Base-by-base conservation (phyloP, 345 rosid species). In the Lepidium sativum region DNA sequence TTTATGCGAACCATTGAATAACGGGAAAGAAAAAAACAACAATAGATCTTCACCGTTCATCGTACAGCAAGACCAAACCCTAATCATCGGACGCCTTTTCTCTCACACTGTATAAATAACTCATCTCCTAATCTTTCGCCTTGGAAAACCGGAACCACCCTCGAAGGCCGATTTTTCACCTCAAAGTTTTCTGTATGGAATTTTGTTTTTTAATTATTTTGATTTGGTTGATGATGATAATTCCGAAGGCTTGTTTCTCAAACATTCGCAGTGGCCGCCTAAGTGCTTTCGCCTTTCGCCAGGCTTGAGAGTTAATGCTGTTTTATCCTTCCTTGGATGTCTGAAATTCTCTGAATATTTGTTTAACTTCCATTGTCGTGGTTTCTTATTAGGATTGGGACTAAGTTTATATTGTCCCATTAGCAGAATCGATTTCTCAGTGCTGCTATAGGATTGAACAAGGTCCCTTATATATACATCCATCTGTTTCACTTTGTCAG, bases 261-360 rank as follows among this genome's bases (percentile, higher is more conserved):
- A 78, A 81, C 92, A 86, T 86, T 88, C 82, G 88, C 96, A 88
- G 96, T 84, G 78, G 92, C 92, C 78, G 78, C 56, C 70, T 68
- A 68, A 74, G 70, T 41, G 42, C 55, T 67, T 73, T 67, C 72
- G 72, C 66, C 72, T 66, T 67, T 67, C 54, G 71, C 63, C 44
- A 33, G 71, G 71, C 63, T 67, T 67, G 71, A 67, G 73, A 69
- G 73, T 14, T 69, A 4, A 49, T 69, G 73, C 61, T 60, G 73
- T 3, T 69, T 20, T 51, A 48, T 48, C 72, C 72, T 68, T 68
- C 72, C 72, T 68, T 68, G 72, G 65, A 68, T 69, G 69, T 63
- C 69, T 70, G 75, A 70, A 49, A 54, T 67, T 51, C n/a, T 40
- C 9, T n/a, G 4, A 39, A 37, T 1, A 25, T 25, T n/a, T n/a